phyloP scores from a whole-genome alignment of 805 yeast genomes.

The Hanseniaspora taiwanica region DNA sequence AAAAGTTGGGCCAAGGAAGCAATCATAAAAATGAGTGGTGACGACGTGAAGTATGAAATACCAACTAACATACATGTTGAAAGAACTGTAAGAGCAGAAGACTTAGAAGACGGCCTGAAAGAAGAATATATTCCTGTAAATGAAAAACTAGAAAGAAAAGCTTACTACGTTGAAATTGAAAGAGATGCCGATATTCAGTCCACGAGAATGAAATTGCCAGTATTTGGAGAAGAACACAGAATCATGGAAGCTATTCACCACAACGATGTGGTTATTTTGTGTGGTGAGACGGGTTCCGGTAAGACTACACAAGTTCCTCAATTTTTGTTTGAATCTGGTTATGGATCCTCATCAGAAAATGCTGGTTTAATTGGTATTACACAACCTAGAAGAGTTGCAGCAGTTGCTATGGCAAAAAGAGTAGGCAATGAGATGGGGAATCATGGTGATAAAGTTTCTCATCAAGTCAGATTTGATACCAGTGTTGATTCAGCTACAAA shows the following conservation, averaged over 20 bases:
- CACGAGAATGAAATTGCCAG: conserved; percentile 67
- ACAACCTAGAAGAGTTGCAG: conserved; percentile 91
- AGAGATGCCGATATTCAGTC: conserved; percentile 56
- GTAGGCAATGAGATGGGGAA: conserved; percentile 66
- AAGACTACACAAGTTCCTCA: conserved; percentile 98
- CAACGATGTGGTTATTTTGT: conserved; percentile 77
- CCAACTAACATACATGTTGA: conserved; percentile 39
- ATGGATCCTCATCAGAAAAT: conserved; percentile 49
- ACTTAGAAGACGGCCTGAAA: conserved; percentile 54
- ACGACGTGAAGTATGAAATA: conserved; percentile 37
- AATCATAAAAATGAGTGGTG: conserved; percentile 49
- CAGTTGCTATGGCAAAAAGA: conserved; percentile 80
- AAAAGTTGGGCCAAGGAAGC: conserved; percentile 81
- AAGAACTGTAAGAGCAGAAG: conserved; percentile 54
- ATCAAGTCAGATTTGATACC: conserved; percentile 74
- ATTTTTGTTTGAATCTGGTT: conserved; percentile 85
- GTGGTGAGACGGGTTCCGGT: conserved; percentile 99
- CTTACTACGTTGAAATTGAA: conserved; percentile 53
- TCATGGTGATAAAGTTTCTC: conserved; percentile 56
- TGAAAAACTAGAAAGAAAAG: conserved; percentile 36
- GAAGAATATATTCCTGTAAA: conserved; percentile 51
- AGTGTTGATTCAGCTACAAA: conserved; percentile 51
- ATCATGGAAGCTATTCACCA: conserved; percentile 94
- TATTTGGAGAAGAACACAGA: conserved; percentile 76
- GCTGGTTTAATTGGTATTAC: conserved; percentile 96